Conservation (phyloP, 805 yeast genomes). For the Lipomyces chichibuensis region DNA sequence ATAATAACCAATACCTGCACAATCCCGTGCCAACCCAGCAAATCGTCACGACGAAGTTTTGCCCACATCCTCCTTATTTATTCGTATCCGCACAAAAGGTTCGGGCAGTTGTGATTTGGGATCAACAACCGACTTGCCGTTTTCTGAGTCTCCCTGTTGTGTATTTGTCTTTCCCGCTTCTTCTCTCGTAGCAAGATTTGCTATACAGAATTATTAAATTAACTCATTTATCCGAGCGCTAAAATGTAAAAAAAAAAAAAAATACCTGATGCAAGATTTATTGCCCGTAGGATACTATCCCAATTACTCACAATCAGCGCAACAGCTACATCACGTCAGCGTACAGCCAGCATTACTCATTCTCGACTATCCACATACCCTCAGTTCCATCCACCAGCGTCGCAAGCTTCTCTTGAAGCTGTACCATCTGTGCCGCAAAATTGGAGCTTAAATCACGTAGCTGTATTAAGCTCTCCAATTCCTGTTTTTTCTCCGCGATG, state of each 20-base stretch:
- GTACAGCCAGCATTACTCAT: neutral
- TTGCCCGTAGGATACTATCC: slow-evolving; percentile 31
- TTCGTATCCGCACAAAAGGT: slow-evolving; percentile 26
- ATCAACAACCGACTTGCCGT: neutral
- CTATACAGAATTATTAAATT: slow-evolving; percentile 4
- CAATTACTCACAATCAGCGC: slow-evolving; percentile 33
- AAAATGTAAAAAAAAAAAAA: neutral
- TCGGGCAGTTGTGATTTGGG: slow-evolving; percentile 27
- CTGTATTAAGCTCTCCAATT: slow-evolving; percentile 27
- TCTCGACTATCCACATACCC: slow-evolving; percentile 10
- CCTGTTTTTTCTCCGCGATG: slow-evolving; percentile 31
- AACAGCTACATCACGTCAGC: slow-evolving; percentile 27
- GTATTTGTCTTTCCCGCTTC: neutral
- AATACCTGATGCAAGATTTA: slow-evolving; percentile 31
- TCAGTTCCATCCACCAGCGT: slow-evolving; percentile 33
- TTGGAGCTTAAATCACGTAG: slow-evolving; percentile 28
- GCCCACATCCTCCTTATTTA: slow-evolving; percentile 10
- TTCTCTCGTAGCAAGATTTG: slow-evolving; percentile 13
- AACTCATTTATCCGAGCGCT: neutral
- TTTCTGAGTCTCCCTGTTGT: neutral
- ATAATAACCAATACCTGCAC: neutral
- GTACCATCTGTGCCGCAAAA: slow-evolving; percentile 30
- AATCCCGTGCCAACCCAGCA: neutral
- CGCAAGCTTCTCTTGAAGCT: slow-evolving; percentile 25
- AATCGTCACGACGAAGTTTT: neutral